Base-by-base conservation (phyloP, 352 stramenopile genomes). In the Phytopythium aichiense region DNA sequence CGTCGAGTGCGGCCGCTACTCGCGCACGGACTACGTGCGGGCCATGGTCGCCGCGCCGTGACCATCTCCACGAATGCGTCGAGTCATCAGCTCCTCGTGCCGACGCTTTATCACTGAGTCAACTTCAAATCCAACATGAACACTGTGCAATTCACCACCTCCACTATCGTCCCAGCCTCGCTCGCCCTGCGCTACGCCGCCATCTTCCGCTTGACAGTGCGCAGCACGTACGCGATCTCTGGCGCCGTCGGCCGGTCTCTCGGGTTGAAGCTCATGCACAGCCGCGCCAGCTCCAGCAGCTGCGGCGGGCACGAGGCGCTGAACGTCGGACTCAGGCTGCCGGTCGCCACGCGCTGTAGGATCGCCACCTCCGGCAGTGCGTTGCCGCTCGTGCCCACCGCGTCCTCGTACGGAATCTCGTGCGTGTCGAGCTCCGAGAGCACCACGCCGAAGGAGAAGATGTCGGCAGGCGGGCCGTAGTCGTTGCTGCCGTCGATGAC, bases 361-460 rank as follows among this genome's bases (percentile, higher is more conserved):
- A 81, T 69, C 0, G 72, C 74, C 0, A 79, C 65, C 18, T 81
- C 71, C 2, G 66, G 42, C 22, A 82, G 46, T 4, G 53, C 53
- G 38, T 79, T 69, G n/a, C 65, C 66, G 18, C 60, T 68, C 0
- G 63, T 31, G 4, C 65, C 65, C 22, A 45, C 23, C 49, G 57
- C 66, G 31, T 74, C 68, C 1, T 73, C 64, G 58, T 86, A 81
- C 7, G 76, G 79, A 2, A 84, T 51, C 2, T 46, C 37, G 60
- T 71, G 61, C 16, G 73, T 81, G 61, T 78, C 71, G 25, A 82
- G 60, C 64, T 82, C 74, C 9, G 71, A 66, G 30, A 82, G 28
- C 37, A 95, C 67, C 18, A 95, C 64, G 18, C 80, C 80, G 38
- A 88, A 75, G 12, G 80, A 85, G 60, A 77, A 90, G 15, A 90